phyloP scores from a whole-genome alignment of 192 early-diverging fungal genomes.

The Lunasporangiospora selenospora region DNA sequence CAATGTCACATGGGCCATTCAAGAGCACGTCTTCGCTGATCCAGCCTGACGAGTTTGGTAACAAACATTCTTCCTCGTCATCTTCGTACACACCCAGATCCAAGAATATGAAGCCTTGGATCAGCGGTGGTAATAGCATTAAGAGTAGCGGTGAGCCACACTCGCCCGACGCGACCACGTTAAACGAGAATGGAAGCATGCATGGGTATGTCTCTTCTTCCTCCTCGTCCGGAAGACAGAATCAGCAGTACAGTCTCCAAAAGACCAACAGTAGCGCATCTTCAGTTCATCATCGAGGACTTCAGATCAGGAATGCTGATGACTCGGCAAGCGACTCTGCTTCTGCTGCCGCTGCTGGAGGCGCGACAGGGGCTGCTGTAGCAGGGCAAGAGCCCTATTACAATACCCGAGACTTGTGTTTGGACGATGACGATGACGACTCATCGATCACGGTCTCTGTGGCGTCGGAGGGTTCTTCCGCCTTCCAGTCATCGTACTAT shows the following conservation, averaged over 20 bases:
- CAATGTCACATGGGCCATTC: slow-evolving; percentile 30
- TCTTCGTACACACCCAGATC: no score
- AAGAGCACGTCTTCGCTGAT: slow-evolving; percentile 35
- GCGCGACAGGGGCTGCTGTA: not conserved
- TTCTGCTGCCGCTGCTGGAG: not conserved
- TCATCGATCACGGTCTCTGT: slow-evolving; percentile 18
- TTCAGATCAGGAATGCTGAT: no score
- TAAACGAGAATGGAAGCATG: slow-evolving; percentile 30
- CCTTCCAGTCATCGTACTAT: no score
- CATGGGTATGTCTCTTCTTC: slow-evolving; percentile 33
- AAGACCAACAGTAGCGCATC: slow-evolving; percentile 34
- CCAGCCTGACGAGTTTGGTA: slow-evolving; percentile 19
- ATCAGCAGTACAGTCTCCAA: slow-evolving; percentile 10
- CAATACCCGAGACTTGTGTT: slow-evolving; percentile 28
- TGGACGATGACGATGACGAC: slow-evolving; percentile 30
- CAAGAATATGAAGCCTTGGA: slow-evolving; percentile 15
- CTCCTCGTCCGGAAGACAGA: slow-evolving; percentile 12
- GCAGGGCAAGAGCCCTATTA: slow-evolving; percentile 21
- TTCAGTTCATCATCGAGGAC: slow-evolving; percentile 18
- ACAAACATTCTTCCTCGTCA: no score
- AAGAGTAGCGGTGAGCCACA: slow-evolving; percentile 18
- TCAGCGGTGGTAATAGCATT: no score
- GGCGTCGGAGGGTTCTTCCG: slow-evolving; percentile 28
- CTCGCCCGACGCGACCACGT: slow-evolving; percentile 32
- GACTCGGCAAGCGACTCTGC: no score